Conservation (phyloP, 306 rosid species). For the Hylodesmum podocarpum region DNA sequence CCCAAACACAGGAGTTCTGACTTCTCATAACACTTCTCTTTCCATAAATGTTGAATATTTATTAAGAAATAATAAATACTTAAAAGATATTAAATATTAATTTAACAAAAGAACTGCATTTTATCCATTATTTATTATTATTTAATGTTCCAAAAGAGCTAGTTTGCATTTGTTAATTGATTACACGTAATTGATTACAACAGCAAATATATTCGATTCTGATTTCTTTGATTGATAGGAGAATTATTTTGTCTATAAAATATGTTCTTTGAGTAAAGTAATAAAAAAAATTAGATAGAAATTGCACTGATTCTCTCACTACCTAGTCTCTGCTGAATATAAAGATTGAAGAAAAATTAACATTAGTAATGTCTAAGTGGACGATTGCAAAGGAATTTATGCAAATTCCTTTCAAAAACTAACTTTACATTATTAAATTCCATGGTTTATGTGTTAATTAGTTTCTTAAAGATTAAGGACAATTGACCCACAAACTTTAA, state of each 20-base stretch:
- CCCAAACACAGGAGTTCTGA: too few species aligned
- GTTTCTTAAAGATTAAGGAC: slow-evolving; percentile 17
- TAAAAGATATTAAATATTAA: too few species aligned
- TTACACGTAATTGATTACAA: slow-evolving; percentile 29
- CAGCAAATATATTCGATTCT: slow-evolving; percentile 27
- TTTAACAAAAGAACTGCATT: too few species aligned
- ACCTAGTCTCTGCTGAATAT: background rate
- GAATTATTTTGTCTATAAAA: slow-evolving; percentile 40
- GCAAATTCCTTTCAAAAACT: slow-evolving; percentile 41
- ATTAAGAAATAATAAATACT: too few species aligned
- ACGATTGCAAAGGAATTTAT: slow-evolving; percentile 38
- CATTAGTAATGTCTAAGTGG: background rate
- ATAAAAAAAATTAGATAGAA: slow-evolving; percentile 9
- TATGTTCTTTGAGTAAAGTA: slow-evolving; percentile 21
- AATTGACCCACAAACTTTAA: background rate
- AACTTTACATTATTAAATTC: slow-evolving; percentile 31
- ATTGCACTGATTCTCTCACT: background rate
- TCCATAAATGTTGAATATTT: too few species aligned
- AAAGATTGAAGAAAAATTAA: slow-evolving; percentile 25
- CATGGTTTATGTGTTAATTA: slow-evolving; percentile 8
- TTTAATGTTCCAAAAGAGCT: too few species aligned
- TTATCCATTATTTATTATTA: too few species aligned
- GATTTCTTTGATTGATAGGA: background rate
- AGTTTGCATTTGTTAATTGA: too few species aligned
- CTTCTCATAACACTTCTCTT: too few species aligned